A percentile compares a stretch with the other conserved stretches of the same genome.
Evolutionary conservation across 2,329 filamentous ascomycete genomes (phyloP).

Genomic region (Elsinoe australis): DNA sequence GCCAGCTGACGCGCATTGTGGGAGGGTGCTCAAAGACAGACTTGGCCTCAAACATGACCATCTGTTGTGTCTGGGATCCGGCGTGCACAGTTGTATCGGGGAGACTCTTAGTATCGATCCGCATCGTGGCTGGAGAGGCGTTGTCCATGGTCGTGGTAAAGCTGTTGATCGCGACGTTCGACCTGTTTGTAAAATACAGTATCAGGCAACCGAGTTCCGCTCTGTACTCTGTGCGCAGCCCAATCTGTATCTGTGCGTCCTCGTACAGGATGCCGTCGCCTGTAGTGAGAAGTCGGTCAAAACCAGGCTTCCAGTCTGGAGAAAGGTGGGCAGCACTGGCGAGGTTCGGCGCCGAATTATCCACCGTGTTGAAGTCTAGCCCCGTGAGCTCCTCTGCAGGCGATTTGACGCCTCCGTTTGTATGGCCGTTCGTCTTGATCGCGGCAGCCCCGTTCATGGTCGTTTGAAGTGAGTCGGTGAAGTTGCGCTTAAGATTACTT

Average conservation of each 20-base stretch:
- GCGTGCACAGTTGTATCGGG: conserved; percentile 73
- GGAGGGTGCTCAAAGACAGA: conserved; percentile 74
- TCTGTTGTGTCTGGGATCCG: conserved; percentile 77
- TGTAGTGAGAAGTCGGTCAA: conserved; percentile 69
- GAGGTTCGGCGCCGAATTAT: conserved; percentile 66
- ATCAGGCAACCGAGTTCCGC: conserved; percentile 94
- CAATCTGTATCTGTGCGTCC: conserved; percentile 87
- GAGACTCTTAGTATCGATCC: conserved; percentile 79
- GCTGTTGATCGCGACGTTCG: conserved; percentile 65
- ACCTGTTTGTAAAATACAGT: conserved; percentile 92
- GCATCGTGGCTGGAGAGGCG: conserved; percentile 56
- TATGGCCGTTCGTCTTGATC: conserved; percentile 23
- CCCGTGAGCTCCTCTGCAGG: conserved; percentile 62
- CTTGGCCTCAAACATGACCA: conserved; percentile 86
- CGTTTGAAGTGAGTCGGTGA: conserved; percentile 47
- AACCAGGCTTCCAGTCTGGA: conserved; percentile 89
- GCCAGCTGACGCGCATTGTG: conserved; percentile 87
- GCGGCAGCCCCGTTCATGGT: conserved; percentile 21
- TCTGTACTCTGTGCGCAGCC: conserved; percentile 86
- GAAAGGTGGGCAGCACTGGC: conserved; percentile 88
- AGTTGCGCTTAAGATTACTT: conserved; percentile 75
- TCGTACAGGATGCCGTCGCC: conserved; percentile 88
- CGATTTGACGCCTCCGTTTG: conserved; percentile 26
- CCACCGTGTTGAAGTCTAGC: conserved; percentile 63
- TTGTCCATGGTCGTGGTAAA: conserved; percentile 95